Base-by-base conservation (phyloP, 768 basidiomycete genomes). In the Lanmaoa rubissima region DNA sequence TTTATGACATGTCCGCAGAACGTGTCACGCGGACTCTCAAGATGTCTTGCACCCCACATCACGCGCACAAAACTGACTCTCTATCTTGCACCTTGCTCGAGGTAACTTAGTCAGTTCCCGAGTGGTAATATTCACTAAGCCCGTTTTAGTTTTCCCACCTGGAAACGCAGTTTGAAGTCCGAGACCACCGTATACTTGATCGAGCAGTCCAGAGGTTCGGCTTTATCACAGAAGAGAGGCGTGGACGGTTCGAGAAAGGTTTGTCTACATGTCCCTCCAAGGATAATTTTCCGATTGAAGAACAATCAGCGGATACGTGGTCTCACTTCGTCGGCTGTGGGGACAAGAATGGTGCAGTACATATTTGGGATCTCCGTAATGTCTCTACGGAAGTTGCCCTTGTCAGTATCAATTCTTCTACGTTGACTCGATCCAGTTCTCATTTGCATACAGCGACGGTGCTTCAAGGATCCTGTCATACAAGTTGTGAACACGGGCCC, bases 91-190 rank as follows among this genome's bases (percentile, higher is more conserved):
- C 68, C 0, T 65, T 80, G 38, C 61, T 81, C 12, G 79, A 82
- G 74, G 79, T 80, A 59, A 43, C n/a, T 19, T 54, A 49, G 14
- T 40, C 53, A 54, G 17, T 53, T 40, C 35, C 47, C 55, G 9
- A 35, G 41, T 10, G 13, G 2, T 31, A 36, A 36, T 31, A 9
- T 48, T 52, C 32, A 48, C 28, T 55, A 39, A 62, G 9, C 21
- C 14, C 28, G 13, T 41, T 43, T 21, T 46, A 82, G 81, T 72
- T 82, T 47, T 74, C 75, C 7, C 79, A 82, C 61, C 69, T 78
- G 21, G 82, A 83, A 59, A 70, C 75, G 31, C 82, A 82, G 57
- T 81, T 79, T 51, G 82, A 83, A 61, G 51, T 81, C n/a, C 79
- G 75, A 21, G 82, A 82, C 58, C 71, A 75, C 57, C 74, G 81